Evolutionary conservation across 1,284 basidiomycete species (phyloP).

Genomic region (Ganoderma sp.): DNA sequence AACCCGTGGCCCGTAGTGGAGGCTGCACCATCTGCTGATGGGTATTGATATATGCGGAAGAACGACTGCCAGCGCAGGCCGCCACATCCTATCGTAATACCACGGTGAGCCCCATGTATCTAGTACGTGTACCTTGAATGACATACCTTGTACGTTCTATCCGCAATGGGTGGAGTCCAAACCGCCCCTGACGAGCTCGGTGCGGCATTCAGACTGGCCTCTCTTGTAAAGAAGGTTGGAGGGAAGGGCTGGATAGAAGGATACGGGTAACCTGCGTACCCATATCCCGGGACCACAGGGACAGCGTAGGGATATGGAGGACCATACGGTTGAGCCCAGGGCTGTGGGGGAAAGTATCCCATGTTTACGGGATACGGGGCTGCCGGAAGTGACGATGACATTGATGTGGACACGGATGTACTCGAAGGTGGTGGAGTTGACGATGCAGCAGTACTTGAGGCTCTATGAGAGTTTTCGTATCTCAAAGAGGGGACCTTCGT

Average conservation of each 20-base stretch:
- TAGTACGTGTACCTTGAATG: no score
- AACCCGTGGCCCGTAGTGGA: slow-evolving; percentile 69
- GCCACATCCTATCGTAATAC: neutral
- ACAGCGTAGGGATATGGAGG: slow-evolving; percentile 57
- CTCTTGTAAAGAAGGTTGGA: slow-evolving; percentile 1
- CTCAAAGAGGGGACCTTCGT: slow-evolving; percentile 28
- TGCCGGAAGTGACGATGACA: slow-evolving; percentile 39
- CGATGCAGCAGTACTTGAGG: slow-evolving; percentile 14
- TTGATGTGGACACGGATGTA: slow-evolving; percentile 30
- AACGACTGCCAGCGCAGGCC: neutral
- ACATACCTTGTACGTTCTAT: slow-evolving; percentile 26
- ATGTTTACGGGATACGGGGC: slow-evolving; percentile 48
- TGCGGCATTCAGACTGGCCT: neutral
- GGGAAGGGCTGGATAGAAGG: slow-evolving; percentile 32
- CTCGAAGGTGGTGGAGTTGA: slow-evolving; percentile 25
- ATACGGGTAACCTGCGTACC: slow-evolving; percentile 53
- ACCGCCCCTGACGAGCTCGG: slow-evolving; percentile 1
- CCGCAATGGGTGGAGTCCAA: neutral
- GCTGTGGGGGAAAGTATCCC: slow-evolving; percentile 55
- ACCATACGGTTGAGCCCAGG: slow-evolving; percentile 62
- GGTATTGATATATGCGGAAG: neutral
- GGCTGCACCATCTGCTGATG: slow-evolving; percentile 47
- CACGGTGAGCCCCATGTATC: neutral
- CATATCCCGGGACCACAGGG: slow-evolving; percentile 49
- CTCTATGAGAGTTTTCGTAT: slow-evolving; percentile 14